A percentile compares a stretch with the other conserved stretches of the same genome.
Evolutionary conservation across 2,329 filamentous ascomycete genomes (phyloP).

Genomic region (Celoporthe dispersa): DNA sequence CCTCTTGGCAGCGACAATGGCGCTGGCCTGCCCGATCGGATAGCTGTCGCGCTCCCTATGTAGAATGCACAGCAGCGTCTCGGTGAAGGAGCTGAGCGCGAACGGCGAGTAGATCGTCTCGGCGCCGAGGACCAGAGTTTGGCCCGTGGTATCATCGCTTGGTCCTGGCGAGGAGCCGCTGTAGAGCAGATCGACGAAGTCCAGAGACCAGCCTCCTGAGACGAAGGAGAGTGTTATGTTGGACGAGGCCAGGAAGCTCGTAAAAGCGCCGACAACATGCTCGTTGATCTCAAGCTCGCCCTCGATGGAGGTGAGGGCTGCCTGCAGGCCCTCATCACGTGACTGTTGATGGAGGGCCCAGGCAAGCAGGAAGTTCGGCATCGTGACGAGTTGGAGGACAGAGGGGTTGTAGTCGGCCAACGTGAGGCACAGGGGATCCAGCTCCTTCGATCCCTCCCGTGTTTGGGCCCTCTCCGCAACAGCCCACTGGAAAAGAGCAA

Average conservation of each 20-base stretch:
- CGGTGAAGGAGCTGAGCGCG: conserved; percentile 69
- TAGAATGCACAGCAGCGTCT: conserved; percentile 66
- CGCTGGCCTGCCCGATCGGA: conserved; percentile 53
- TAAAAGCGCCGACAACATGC: conserved; percentile 63
- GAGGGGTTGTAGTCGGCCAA: conserved; percentile 81
- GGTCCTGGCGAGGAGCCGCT: neutral
- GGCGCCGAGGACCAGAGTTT: conserved; percentile 68
- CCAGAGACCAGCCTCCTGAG: conserved; percentile 74
- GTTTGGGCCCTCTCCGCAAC: conserved; percentile 29
- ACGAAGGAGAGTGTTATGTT: conserved; percentile 67
- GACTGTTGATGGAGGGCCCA: conserved; percentile 60
- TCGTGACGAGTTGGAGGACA: conserved; percentile 76
- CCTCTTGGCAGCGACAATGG: conserved; percentile 75
- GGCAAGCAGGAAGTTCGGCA: conserved; percentile 76
- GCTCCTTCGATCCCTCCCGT: conserved; percentile 26
- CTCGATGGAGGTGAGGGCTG: conserved; percentile 51
- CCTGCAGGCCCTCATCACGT: conserved; percentile 44
- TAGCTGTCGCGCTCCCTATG: conserved; percentile 46
- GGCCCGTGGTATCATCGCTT: conserved; percentile 25
- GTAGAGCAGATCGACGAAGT: conserved; percentile 65
- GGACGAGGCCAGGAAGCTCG: conserved; percentile 51
- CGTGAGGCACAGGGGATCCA: conserved; percentile 58
- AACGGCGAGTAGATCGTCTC: conserved; percentile 85
- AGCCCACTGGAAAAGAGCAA: conserved; percentile 71
- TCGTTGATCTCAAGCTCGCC: conserved; percentile 69